Conservation (phyloP, 208 protist species). For the Wallacemonas sp. region DNA sequence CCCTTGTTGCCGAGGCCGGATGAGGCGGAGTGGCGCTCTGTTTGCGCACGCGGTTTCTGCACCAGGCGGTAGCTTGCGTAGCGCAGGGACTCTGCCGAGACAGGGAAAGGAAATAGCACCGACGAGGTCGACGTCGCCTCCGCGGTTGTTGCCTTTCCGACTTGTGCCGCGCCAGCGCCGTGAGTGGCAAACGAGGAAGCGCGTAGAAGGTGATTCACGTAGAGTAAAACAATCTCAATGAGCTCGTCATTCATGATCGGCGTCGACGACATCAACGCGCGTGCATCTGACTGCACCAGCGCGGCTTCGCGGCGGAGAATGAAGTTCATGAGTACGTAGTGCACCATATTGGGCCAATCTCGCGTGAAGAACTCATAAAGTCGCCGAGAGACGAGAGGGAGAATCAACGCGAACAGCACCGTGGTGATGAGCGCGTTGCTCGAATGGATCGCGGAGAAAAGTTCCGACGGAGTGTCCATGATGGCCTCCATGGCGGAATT, state of each 20-base stretch:
- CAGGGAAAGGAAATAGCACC: neutral
- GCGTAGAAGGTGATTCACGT: slow-evolving; percentile 6
- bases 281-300: slow-evolving; percentile 17
- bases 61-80: neutral
- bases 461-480: neutral
- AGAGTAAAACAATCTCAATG: slow-evolving; percentile 19
- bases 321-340: slow-evolving; percentile 12
- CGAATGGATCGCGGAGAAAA: slow-evolving; percentile 7
- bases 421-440: slow-evolving; percentile 18
- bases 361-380: slow-evolving; percentile 38
- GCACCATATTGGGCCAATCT: slow-evolving; percentile 36
- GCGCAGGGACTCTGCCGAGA: neutral
- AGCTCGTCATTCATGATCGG: slow-evolving; percentile 15
- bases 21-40: neutral
- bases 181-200: neutral
- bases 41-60: neutral
- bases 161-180: too few species aligned
- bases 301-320: slow-evolving; percentile 22
- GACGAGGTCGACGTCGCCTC: neutral
- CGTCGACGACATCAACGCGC: neutral
- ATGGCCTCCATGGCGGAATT: neutral
- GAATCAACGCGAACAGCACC: slow-evolving; percentile 31
- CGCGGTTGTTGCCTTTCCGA: too few species aligned
- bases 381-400: slow-evolving; percentile 27
- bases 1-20: neutral